Evolutionary conservation across 2,329 filamentous ascomycete genomes (phyloP).

Genomic region (Fusarium tanahbumbuense): DNA sequence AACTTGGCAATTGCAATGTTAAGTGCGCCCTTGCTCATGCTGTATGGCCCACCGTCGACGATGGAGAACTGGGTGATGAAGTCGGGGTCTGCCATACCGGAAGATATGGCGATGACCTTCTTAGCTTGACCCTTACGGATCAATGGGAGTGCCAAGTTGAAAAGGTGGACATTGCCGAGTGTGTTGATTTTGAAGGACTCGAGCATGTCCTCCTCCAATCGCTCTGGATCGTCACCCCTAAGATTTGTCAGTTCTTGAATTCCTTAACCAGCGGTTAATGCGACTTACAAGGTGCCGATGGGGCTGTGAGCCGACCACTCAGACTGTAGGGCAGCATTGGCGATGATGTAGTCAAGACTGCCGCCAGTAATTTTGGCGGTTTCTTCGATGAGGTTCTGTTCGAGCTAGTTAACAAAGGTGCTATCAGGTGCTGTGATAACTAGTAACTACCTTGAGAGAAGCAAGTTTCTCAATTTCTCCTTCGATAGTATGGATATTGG

Average conservation of each 20-base stretch:
- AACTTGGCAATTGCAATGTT: conserved; percentile 67
- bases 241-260: accelerated
- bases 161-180: conserved; percentile 63
- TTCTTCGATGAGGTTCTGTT: conserved; percentile 43
- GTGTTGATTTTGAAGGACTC: conserved; percentile 60
- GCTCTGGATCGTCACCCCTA: conserved; percentile 28
- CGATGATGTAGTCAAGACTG: conserved; percentile 63
- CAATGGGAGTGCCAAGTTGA: conserved; percentile 65
- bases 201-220: conserved; percentile 32
- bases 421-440: accelerated
- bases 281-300: conserved; percentile 22
- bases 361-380: conserved; percentile 50
- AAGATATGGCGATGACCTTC: conserved; percentile 65
- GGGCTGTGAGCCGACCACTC: conserved; percentile 42
- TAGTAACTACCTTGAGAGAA: conserved; percentile 9
- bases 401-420: not conserved
- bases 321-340: conserved; percentile 58
- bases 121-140: conserved; percentile 62
- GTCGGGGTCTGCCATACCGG: conserved; percentile 60
- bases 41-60: conserved; percentile 54
- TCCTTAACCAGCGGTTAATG: not conserved
- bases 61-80: conserved; percentile 54
- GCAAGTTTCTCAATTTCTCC: conserved; percentile 22
- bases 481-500: conserved; percentile 30
- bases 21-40: conserved; percentile 62